A percentile compares a stretch with the other conserved stretches of the same genome.
These are phyloP conservation scores for Neonectria coccinea DNA, from an alignment of 2,329 filamentous ascomycete species.

Conservation along the genomic window DNA sequence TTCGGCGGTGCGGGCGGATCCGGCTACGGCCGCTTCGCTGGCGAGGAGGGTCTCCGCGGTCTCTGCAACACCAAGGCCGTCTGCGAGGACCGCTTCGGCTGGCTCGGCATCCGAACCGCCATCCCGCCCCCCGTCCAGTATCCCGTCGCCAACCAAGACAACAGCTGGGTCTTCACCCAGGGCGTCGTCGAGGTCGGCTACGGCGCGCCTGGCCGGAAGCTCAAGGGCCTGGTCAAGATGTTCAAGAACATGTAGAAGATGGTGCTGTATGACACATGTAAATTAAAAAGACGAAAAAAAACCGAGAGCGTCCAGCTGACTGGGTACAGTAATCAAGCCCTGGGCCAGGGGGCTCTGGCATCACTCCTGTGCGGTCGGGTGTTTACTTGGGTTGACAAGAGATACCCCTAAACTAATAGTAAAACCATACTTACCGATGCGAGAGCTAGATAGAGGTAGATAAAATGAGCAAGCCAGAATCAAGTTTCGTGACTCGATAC, in stretches of 20 bases:
- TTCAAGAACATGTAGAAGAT: slow-evolving; percentile 56
- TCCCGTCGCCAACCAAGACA: slow-evolving; percentile 74
- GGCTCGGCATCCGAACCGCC: slow-evolving; percentile 74
- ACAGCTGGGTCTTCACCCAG: slow-evolving; percentile 73
- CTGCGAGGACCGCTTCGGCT: slow-evolving; percentile 77
- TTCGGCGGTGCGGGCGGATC: slow-evolving; percentile 93
- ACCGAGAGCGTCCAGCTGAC: neutral
- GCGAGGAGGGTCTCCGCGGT: slow-evolving; percentile 85
- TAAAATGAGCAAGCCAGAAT: neutral
- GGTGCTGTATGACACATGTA: neutral
- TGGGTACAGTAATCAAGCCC: neutral
- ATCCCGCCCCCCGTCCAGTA: slow-evolving; percentile 88
- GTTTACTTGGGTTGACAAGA: neutral
- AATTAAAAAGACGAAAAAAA: neutral
- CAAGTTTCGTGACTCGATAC: neutral
- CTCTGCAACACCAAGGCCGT: slow-evolving; percentile 91
- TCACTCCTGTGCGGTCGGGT: neutral
- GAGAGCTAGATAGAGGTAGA: neutral
- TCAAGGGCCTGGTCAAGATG: slow-evolving; percentile 55
- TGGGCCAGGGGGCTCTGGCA: neutral
- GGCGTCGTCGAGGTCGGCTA: slow-evolving; percentile 73
- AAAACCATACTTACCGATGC: neutral
- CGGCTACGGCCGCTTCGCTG: slow-evolving; percentile 93
- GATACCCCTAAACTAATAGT: slow-evolving; percentile 5
- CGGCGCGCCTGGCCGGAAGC: slow-evolving; percentile 55